Conservation (phyloP, 2,329 filamentous ascomycete species). For the Stemphylium beticola region DNA sequence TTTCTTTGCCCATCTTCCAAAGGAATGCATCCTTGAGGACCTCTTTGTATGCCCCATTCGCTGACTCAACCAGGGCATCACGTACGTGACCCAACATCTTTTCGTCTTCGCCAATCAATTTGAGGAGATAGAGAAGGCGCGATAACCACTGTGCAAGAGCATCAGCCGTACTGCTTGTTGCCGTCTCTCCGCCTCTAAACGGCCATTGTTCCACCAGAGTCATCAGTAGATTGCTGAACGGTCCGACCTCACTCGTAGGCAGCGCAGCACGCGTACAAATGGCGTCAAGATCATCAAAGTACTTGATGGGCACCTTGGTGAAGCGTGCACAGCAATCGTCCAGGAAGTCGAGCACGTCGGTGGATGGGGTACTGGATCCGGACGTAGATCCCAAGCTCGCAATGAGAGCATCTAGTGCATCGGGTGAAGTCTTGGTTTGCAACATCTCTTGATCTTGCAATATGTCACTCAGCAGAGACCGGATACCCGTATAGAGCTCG, state of each 20-base stretch:
- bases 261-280: slow-evolving; percentile 37
- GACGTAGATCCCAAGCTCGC: slow-evolving; percentile 56
- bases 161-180: slow-evolving; percentile 35
- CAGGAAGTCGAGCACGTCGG: slow-evolving; percentile 70
- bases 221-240: slow-evolving; percentile 70
- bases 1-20: slow-evolving; percentile 49
- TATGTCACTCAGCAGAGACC: slow-evolving; percentile 65
- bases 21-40: slow-evolving; percentile 44
- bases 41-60: slow-evolving; percentile 36
- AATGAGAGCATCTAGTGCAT: slow-evolving; percentile 53
- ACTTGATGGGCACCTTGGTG: slow-evolving; percentile 78
- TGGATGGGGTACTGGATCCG: slow-evolving; percentile 27
- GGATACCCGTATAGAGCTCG: slow-evolving; percentile 60
- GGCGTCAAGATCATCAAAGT: slow-evolving; percentile 73
- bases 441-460: slow-evolving; percentile 72
- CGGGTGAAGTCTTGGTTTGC: slow-evolving; percentile 51
- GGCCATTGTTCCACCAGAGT: slow-evolving; percentile 79
- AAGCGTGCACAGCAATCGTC: slow-evolving; percentile 84
- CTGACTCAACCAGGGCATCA: slow-evolving; percentile 37
- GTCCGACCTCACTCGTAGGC: slow-evolving; percentile 23
- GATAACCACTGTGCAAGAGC: slow-evolving; percentile 45
- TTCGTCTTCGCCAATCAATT: slow-evolving; percentile 47
- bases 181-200: slow-evolving; percentile 56
- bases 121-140: slow-evolving; percentile 43
- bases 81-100: slow-evolving; percentile 32